Conservation (phyloP, 2,329 filamentous ascomycete genomes). For the Cercospora sojina region DNA sequence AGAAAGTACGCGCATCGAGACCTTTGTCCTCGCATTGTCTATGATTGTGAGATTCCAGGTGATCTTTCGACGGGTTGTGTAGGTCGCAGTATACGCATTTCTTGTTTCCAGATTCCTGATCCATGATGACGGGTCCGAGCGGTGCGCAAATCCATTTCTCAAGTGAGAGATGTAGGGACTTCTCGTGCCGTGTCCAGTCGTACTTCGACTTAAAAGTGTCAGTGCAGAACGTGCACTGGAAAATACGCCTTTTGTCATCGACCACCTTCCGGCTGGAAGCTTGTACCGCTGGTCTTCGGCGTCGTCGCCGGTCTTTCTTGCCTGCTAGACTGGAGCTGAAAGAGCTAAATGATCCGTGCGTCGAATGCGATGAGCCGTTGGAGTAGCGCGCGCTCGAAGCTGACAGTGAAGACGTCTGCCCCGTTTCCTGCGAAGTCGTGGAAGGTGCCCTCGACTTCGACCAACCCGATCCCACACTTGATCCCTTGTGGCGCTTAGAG, state of each 20-base stretch:
- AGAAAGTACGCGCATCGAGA: constrained; percentile 62
- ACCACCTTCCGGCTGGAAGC: constrained; percentile 29
- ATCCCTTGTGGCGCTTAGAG: constrained; percentile 46
- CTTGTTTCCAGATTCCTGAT: constrained; percentile 56
- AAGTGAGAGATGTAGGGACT: constrained; percentile 63
- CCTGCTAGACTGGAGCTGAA: constrained; percentile 50
- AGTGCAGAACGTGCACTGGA: constrained; percentile 59
- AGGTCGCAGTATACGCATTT: constrained; percentile 61
- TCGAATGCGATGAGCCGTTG: constrained; percentile 55
- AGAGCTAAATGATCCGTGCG: constrained; percentile 56
- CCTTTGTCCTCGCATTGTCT: constrained; percentile 66
- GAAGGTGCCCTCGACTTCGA: constrained; percentile 52
- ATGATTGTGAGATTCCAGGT: constrained; percentile 61
- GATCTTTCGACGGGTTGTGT: constrained; percentile 54
- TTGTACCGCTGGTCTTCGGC: constrained; percentile 40
- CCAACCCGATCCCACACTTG: constrained; percentile 51
- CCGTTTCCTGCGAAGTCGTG: constrained; percentile 49
- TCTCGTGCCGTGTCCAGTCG: constrained; percentile 64
- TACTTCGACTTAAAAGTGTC: constrained; percentile 59
- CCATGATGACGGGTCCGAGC: constrained; percentile 55
- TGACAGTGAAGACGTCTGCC: constrained; percentile 31
- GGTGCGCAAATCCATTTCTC: constrained; percentile 65
- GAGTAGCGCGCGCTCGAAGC: constrained; percentile 53
- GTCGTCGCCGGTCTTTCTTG: constrained; percentile 57
- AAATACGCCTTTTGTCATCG: constrained; percentile 48